A percentile compares a stretch with the other conserved stretches of the same genome.
Conservation (phyloP, 2,329 filamentous ascomycete species). For the Fusarium sp. region DNA sequence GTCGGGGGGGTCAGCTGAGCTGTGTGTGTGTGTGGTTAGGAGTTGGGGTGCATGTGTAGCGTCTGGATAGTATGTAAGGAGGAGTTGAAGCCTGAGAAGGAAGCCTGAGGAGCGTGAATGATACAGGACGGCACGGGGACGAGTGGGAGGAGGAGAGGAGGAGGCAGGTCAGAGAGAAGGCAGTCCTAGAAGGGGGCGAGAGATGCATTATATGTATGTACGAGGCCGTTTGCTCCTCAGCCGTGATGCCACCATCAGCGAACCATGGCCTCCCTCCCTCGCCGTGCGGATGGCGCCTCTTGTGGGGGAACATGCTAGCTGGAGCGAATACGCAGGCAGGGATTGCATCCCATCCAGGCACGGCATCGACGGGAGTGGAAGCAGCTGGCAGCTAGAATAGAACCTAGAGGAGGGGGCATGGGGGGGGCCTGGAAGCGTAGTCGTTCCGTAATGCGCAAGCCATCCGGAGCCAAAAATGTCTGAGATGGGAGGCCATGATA, state of each 20-base stretch:
- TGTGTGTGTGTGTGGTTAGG: conserved; percentile 11
- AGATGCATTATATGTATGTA: conserved; percentile 36
- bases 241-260: conserved; percentile 35
- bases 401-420: not conserved
- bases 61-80: conserved; percentile 10
- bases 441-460: conserved; percentile 25
- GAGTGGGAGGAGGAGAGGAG: not conserved
- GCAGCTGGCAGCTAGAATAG: not conserved
- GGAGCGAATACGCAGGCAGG: conserved; percentile 38
- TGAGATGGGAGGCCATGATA: conserved; percentile 41
- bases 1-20: conserved; percentile 39
- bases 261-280: conserved; percentile 23
- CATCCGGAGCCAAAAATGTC: conserved; percentile 31
- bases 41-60: conserved; percentile 33
- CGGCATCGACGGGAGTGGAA: conserved; percentile 26
- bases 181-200: conserved; percentile 12
- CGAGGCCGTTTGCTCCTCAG: conserved; percentile 1
- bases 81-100: conserved; percentile 28
- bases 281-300: not conserved
- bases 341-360: conserved; percentile 39
- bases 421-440: not conserved
- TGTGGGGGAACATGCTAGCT: conserved; percentile 31
- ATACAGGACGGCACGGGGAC: conserved; percentile 12
- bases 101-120: conserved; percentile 11
- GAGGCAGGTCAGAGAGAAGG: conserved; percentile 13